Evolutionary conservation across 2,329 filamentous ascomycete species (phyloP), one percentile per base, ranked within the genome.

Genomic region (Cordyceps fumosorosea): DNA sequence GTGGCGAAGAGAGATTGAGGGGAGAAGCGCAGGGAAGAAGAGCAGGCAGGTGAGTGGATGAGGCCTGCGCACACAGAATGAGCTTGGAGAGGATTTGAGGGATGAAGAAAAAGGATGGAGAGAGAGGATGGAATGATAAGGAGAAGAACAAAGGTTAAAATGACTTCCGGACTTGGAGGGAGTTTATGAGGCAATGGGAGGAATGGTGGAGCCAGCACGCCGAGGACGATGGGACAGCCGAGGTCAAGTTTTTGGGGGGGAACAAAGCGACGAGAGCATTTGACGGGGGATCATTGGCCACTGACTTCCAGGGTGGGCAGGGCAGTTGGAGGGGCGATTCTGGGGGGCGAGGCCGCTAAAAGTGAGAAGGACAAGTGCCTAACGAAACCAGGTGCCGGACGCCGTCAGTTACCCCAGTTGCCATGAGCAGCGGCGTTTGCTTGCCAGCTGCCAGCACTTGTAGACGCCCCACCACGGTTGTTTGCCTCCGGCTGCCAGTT

Each of bases 41-140:
- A 44, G 48, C 48, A 61, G 66, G 68, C 64, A 66, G 67, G 62
- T 42, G 66, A 63, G 63, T 62, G 63, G 66, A 63, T 66, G 62
- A 62, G 11, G 34, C 60, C 53, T 51, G 52, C 60, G 60, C 52
- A 52, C 34, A 57, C 20, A 42, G 26, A 55, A 18, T 48, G 51
- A 48, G 65, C 51, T 64, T 65, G 64, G 56, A 64, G 64, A 64
- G 59, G 62, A 66, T 7, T 58, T 65, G 60, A 54, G 55, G 60
- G 62, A 37, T 37, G 34, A 65, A 63, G 65, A 64, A 40, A 22
- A 63, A 63, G 64, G 63, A 63, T 63, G 63, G 65, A 63, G 64
- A 62, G 37, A 64, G 55, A 62, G n/a, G 62, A 62, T 64, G 57
- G 48, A 63, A 60, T 58, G 54, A 60, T 60, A 58, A 53, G 57